Evolutionary conservation across 345 rosid species (phyloP), one percentile per base, ranked within the genome.

Genomic region (Pugionium dolabratum): DNA sequence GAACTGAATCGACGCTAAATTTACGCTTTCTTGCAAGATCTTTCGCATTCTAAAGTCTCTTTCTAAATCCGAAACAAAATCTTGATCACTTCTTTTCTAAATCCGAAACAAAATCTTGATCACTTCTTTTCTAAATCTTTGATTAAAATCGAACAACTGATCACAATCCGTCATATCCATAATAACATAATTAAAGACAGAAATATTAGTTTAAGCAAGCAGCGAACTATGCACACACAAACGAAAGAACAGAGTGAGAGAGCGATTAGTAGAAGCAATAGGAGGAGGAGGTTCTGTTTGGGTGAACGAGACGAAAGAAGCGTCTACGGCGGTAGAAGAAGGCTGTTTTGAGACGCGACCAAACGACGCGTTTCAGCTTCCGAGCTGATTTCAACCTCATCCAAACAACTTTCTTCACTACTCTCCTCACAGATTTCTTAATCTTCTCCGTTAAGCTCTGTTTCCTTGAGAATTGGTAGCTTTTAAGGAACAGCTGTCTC

Each of bases 391-490:
- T 75, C 34, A 82, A 69, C 72, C 69, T 76, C 11, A 83, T 32
- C 81, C 85, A 74, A 2, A 83, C 59, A 39, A 81, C 79, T 80
- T 78, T 84, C 83, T 82, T 88, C 35, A 74, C 81, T 6, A 67
- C 82, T 73, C 79, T 62, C 26, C 52, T 61, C 40, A 88, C 65
- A 18, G 85, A 82, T 53, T 51, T 50, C 76, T 70, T 80, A 29
- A 91, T 76, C 75, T 68, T 79, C 75, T 91, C 88, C 0, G 73
- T 6, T 27, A 88, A 42, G 44, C 84, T 80, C 72, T 66, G 74
- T 71, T 86, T 88, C 46, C 90, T 76, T 25, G 86, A 71, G 79
- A 91, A 91, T 51, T 86, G 94, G 68, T 91, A 86, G 78, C 94
- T 91, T 50, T 88, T 82, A 43, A 88, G 61, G 57, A 91, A 91